Evolutionary conservation across 1,284 basidiomycete species (phyloP).

Genomic region (Tremellales sp.): DNA sequence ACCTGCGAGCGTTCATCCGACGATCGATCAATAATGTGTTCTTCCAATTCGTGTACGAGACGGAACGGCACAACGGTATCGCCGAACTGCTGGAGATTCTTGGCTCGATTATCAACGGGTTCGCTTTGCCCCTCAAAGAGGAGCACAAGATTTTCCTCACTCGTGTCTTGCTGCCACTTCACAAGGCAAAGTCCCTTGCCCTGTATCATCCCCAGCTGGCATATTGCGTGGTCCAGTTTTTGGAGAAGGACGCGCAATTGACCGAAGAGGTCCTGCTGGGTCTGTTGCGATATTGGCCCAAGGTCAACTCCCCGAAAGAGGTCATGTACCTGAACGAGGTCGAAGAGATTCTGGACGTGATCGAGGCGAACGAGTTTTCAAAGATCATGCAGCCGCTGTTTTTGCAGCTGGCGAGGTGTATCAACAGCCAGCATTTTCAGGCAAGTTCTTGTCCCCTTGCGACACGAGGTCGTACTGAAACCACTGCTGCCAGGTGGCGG

Average conservation of each 20-base stretch:
- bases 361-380: conserved; percentile 92
- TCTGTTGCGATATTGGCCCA: conserved; percentile 95
- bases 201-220: conserved; percentile 98
- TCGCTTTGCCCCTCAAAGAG: conserved; percentile 95
- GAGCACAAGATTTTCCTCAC: conserved; percentile 99
- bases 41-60: conserved; percentile 98
- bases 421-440: conserved; percentile 99
- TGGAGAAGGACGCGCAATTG: conserved; percentile 90
- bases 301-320: conserved; percentile 99
- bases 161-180: conserved; percentile 90
- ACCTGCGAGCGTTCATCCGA: conserved; percentile 96
- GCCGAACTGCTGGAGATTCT: conserved; percentile 97
- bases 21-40: conserved; percentile 99
- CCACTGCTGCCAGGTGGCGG: conserved; percentile 61
- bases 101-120: conserved; percentile 99
- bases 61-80: conserved; percentile 98
- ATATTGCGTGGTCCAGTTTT: conserved; percentile 98
- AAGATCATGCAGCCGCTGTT: conserved; percentile 95
- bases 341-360: conserved; percentile 97
- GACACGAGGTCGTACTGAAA: conserved; percentile 3
- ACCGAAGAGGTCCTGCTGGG: conserved; percentile 96
- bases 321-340: conserved; percentile 99
- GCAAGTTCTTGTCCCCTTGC: conserved; percentile 37
- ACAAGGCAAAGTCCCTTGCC: conserved; percentile 95
- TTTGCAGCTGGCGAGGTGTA: conserved; percentile 91